phyloP scores from a whole-genome alignment of 164 flowering plant species.

The Sextonia rubra region DNA sequence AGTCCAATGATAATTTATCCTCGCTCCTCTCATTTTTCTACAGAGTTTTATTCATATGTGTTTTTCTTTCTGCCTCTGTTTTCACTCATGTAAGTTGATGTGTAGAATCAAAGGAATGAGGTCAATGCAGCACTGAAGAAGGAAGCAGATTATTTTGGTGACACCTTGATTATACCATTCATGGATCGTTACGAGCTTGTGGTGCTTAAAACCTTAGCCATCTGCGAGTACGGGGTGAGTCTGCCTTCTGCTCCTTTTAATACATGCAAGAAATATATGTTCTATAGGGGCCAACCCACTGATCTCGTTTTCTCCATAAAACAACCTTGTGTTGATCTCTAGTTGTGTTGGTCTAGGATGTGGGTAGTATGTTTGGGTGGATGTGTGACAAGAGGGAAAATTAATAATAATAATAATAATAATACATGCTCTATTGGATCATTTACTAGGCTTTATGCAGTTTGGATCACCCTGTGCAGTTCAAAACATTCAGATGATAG shows the following conservation, averaged over 20 bases:
- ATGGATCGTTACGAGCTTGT: slow-evolving; percentile 97
- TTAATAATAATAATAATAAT: no score
- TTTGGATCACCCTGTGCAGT: no score
- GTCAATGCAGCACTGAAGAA: slow-evolving; percentile 76
- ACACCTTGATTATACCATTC: slow-evolving; percentile 79
- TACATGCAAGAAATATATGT: not conserved
- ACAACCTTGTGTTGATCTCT: no score
- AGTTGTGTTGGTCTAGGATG: no score
- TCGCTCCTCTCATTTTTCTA: not conserved
- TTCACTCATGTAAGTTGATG: not conserved
- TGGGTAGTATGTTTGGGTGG: no score
- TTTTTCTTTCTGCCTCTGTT: not conserved
- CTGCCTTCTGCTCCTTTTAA: not conserved
- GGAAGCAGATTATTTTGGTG: slow-evolving; percentile 92
- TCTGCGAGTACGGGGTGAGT: slow-evolving; percentile 93
- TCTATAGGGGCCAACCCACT: no score
- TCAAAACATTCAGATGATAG: no score
- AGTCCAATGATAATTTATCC: no score
- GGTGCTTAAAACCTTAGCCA: slow-evolving; percentile 92
- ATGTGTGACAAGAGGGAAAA: no score
- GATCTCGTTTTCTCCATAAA: no score
- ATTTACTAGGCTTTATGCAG: no score
- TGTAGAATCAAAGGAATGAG: slow-evolving; percentile 83
- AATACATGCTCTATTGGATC: no score
- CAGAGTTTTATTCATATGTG: not conserved